phyloP scores from a whole-genome alignment of 2,329 filamentous ascomycete species.

The Leptographium radiaticola region DNA sequence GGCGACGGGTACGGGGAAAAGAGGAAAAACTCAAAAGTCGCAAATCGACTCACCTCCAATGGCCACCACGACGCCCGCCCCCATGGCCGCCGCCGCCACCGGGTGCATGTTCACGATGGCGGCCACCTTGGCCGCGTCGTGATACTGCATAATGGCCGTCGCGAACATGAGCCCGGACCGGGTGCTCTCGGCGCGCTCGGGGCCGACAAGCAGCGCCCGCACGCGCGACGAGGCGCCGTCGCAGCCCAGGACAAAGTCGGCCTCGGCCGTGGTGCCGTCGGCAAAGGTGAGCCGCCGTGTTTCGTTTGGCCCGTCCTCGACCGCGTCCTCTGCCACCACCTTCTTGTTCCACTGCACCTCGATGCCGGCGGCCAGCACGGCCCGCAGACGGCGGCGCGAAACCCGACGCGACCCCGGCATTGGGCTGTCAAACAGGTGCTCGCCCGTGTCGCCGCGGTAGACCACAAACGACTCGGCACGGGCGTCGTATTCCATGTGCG shows the following conservation, averaged over 20 bases:
- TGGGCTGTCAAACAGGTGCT: constrained; percentile 20
- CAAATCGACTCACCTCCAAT: constrained; percentile 11
- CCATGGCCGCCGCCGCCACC: constrained; percentile 19
- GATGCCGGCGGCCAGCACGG: constrained; percentile 18
- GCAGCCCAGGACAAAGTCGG: constrained; percentile 19
- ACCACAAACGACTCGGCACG: constrained; percentile 18
- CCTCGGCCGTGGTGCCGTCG: constrained; percentile 13
- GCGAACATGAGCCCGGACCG: constrained; percentile 19
- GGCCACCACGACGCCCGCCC: constrained; percentile 15
- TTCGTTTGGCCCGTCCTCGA: not conserved
- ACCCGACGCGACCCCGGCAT: constrained; percentile 22
- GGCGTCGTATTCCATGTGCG: constrained; percentile 18
- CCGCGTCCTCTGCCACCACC: constrained; percentile 2
- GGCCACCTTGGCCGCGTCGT: constrained; percentile 17
- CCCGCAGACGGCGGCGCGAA: constrained; percentile 20
- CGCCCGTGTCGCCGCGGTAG: constrained; percentile 22
- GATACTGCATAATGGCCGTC: constrained; percentile 13
- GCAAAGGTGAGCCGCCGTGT: constrained; percentile 13
- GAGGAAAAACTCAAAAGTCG: not conserved
- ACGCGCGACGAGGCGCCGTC: constrained; percentile 20
- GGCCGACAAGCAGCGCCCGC: constrained; percentile 17
- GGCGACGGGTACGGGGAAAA: no score
- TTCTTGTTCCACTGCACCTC: constrained; percentile 20
- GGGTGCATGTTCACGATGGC: constrained; percentile 17
- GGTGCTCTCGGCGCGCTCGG: constrained; percentile 14